A percentile compares a stretch with the other conserved stretches of the same genome.
Evolutionary conservation across 2,329 filamentous ascomycete genomes (phyloP).

Genomic region (Botrytis medusae): DNA sequence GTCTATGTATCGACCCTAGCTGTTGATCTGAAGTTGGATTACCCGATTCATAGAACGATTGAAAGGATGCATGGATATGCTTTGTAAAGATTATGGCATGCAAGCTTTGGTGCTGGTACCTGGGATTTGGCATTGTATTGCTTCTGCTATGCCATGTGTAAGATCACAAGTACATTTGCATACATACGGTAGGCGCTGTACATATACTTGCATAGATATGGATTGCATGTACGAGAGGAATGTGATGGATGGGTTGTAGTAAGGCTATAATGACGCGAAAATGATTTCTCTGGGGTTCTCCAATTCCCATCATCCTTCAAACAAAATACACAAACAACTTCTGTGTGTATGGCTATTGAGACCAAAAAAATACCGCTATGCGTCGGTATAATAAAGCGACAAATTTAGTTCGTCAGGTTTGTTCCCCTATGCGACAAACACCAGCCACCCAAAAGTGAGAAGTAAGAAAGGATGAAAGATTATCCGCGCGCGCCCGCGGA

Average conservation of each 20-base stretch:
- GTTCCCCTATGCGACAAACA: neutral
- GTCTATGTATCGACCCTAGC: neutral
- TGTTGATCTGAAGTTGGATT: neutral
- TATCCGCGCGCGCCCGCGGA: neutral
- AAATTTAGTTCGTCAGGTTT: neutral
- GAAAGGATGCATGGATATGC: neutral
- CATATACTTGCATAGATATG: neutral
- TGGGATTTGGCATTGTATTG: neutral
- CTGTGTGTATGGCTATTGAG: neutral
- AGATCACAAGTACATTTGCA: neutral
- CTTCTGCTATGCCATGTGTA: neutral
- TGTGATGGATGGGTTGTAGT: neutral
- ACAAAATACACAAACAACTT: neutral
- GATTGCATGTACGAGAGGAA: neutral
- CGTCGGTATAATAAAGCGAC: neutral
- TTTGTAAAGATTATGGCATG: neutral
- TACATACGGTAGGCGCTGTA: neutral
- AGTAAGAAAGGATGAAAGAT: conserved; percentile 4
- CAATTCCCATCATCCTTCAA: neutral
- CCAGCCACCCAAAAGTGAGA: neutral
- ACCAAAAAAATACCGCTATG: neutral
- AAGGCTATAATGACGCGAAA: neutral
- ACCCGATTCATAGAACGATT: neutral
- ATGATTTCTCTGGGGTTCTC: neutral
- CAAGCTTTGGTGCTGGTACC: neutral